These are phyloP conservation scores for Mesembryanthemum crystallinum DNA, from an alignment of 148 eudicot species.

Conservation along the genomic window DNA sequence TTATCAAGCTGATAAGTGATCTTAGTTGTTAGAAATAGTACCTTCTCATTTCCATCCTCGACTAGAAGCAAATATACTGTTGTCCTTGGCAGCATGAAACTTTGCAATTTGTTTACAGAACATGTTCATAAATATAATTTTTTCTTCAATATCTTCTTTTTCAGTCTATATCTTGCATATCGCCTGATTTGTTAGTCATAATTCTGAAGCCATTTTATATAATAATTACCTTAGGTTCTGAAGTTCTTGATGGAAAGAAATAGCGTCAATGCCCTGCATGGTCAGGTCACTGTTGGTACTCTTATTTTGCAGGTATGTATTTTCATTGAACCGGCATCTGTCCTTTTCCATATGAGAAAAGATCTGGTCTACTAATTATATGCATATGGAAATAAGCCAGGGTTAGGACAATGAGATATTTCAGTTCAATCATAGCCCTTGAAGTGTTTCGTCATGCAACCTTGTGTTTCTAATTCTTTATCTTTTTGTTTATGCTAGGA, in stretches of 20 bases:
- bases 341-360: neutral
- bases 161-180: conserved; percentile 1
- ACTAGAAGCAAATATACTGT: neutral
- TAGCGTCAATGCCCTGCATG: conserved; percentile 72
- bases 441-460: neutral
- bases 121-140: neutral
- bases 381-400: neutral
- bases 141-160: neutral
- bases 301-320: conserved; percentile 62
- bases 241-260: conserved; percentile 93
- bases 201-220: conserved; percentile 5
- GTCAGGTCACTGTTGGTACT: conserved; percentile 88
- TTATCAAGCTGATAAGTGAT: neutral
- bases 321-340: conserved; percentile 9
- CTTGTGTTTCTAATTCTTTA: conserved; percentile 22
- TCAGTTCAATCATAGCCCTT: neutral
- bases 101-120: neutral
- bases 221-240: conserved; percentile 45
- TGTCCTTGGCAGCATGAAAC: neutral
- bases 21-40: neutral
- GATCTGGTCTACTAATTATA: neutral
- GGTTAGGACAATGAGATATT: neutral
- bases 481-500: conserved; percentile 46
- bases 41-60: neutral
- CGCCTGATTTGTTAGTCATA: conserved; percentile 5